Conservation (phyloP, 257 asterid genomes). For the Primulina huaijiensis region DNA sequence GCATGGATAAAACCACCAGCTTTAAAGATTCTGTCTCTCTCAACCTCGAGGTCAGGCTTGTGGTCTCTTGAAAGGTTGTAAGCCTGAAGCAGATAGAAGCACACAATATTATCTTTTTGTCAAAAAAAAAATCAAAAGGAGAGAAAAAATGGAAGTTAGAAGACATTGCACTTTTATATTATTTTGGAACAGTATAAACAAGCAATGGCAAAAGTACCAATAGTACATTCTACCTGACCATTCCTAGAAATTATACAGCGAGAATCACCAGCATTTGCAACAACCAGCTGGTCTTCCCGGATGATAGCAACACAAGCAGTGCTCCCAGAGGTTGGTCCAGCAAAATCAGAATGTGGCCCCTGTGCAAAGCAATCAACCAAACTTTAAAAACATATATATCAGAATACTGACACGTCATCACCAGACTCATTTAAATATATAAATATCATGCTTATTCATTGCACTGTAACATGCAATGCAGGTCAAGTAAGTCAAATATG, state of each 20-base stretch:
- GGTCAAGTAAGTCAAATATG: background rate
- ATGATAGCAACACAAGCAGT: constrained; percentile 90
- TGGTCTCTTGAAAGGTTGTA: constrained; percentile 96
- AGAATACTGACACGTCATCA: constrained; percentile 4
- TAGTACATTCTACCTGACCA: constrained; percentile 67
- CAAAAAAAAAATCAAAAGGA: background rate
- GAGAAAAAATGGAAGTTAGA: background rate
- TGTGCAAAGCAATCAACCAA: constrained; percentile 30
- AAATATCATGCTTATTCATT: background rate
- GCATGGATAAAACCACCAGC: constrained; percentile 97
- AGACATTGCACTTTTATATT: background rate
- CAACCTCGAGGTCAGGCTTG: constrained; percentile 90
- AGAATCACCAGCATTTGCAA: constrained; percentile 98
- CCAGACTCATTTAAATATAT: background rate
- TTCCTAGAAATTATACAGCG: constrained; percentile 96
- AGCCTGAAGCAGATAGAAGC: constrained; percentile 47
- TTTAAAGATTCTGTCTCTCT: constrained; percentile 82
- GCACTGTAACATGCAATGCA: background rate
- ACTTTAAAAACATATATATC: background rate
- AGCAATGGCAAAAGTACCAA: background rate
- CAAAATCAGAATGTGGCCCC: constrained; percentile 97
- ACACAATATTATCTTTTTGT: constrained; percentile 8
- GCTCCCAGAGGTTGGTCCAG: constrained; percentile 96
- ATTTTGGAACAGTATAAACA: background rate
- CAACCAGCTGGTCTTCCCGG: constrained; percentile 73